Evolutionary conservation across 2,329 filamentous ascomycete species (phyloP), one percentile per base, ranked within the genome.

Genomic region (Cyanodermella asteris): DNA sequence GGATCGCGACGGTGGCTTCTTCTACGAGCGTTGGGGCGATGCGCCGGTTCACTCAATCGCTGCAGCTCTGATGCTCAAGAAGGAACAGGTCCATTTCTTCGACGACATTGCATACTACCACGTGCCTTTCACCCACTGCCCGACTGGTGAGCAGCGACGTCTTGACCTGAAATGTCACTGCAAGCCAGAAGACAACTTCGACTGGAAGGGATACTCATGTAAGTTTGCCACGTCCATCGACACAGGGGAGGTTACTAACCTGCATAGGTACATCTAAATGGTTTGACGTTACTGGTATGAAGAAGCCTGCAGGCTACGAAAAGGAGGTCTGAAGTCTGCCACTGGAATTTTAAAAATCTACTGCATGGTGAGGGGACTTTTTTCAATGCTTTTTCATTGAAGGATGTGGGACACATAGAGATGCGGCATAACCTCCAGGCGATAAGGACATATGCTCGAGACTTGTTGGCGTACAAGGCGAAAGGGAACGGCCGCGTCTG

Each of bases 181-280:
- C 55, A 81, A 97, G 44, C 84, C 87, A 6, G 72, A 73, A 42
- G 77, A 94, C 31, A 97, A 97, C 58, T 97, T 97, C 59, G 87
- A 97, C 53, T 97, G 90, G 90, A 93, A 91, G 52, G 76, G 77
- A 26, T 94, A 93, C 49, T 91, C 80, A 47, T 94, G 82, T 90
- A 66, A 59, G 77, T 58, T 10, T 5, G 9, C 3, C 32, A 13
- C 12, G 11, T 12, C 14, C 16, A 14, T 20, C 5, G 18, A 13
- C 12, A 10, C 7, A 14, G 27, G 2, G n/a, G 14, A 11, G 15
- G 12, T 14, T 9, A 11, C 4, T 11, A 13, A 13, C 31, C 21
- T 20, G 36, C 18, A n/a, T 33, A 84, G 77, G 77, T 56, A 93
- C 84, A 26, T 66, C 75, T 17, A 68, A 73, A 39, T 97, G 64